Base-by-base conservation (phyloP, 163 green algal species). In the Chloromonas sp. region DNA sequence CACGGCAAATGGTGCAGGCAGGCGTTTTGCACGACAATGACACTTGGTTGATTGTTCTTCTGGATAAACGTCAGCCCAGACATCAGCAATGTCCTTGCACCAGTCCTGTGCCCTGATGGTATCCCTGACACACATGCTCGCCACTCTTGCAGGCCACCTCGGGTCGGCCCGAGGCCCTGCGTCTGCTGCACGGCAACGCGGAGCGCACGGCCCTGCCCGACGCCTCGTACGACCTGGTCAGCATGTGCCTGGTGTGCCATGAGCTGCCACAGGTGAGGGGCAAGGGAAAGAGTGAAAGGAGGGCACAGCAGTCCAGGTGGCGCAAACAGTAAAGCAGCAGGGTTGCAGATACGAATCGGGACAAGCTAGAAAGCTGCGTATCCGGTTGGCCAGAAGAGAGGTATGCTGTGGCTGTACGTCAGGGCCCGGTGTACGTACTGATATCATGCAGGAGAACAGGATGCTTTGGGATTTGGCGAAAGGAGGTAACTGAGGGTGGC, bases 201-300 rank as follows among this genome's bases (percentile, higher is more conserved):
- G 94, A 97, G 85, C 71, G 81, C 60, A 96, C 94, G 0, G 84
- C 87, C 1, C 87, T 97, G 61, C 86, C 91, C 0, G 77, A 76
- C 3, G 84, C 60, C 77, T 90, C 82, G 82, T 85, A 91, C 15
- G 94, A 97, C 87, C 85, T 97, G 60, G 93, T 97, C 62, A 92
- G 88, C 60, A 88, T 94, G 66, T 96, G 93, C 89, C 87, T 97
- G 61, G 91, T 94, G 71, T 85, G 89, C 60, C 94, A 97, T 82
- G 94, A 97, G 88, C 90, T 97, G 83, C 94, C 94, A 5, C 79
- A 90, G 59, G 71, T 89, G 1, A 36, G 60, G 36, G 36, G 36
- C 36, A 36, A 36, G 36, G 36, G 36, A 36, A 36, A 36, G 36
- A 36, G 36, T 36, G 36, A 36, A 36, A 36, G 36, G 36, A 36